Evolutionary conservation across 495 filamentous ascomycete species (phyloP).

Genomic region (Symbiotaphrina buchneri): DNA sequence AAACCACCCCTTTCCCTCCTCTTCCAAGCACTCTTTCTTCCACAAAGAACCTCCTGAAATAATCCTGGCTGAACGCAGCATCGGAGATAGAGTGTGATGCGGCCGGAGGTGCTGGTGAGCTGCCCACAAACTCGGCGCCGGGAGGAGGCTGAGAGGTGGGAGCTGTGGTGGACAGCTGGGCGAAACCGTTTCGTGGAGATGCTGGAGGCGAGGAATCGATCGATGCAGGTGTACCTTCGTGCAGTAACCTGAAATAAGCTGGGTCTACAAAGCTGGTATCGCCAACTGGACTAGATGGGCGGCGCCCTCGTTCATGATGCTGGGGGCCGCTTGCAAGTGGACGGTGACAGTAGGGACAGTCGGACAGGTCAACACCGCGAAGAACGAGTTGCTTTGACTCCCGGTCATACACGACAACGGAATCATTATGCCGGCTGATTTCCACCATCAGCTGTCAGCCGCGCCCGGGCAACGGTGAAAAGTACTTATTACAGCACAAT

Average conservation of each 20-base stretch:
- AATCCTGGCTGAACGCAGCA: constrained; percentile 71
- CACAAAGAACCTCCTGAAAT: constrained; percentile 80
- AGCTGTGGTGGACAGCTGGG: constrained; percentile 1
- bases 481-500: constrained; percentile 31
- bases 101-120: constrained; percentile 16
- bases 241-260: constrained; percentile 86
- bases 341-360: constrained; percentile 79
- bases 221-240: constrained; percentile 16
- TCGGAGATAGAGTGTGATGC: constrained; percentile 48
- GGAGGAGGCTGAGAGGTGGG: background rate
- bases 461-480: constrained; percentile 2
- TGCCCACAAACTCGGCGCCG: background rate
- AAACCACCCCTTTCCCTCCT: constrained; percentile 84
- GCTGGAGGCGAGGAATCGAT: constrained; percentile 2
- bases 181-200: constrained; percentile 5
- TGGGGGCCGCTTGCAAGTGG: constrained; percentile 32
- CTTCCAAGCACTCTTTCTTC: constrained; percentile 67
- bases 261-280: constrained; percentile 61
- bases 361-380: constrained; percentile 35
- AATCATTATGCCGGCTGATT: constrained; percentile 70
- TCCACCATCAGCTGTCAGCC: background rate
- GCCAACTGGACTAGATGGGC: constrained; percentile 12
- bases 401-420: constrained; percentile 77
- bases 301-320: constrained; percentile 14
- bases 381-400: constrained; percentile 68